Evolutionary conservation across 148 eudicot species (phyloP), one percentile per base, ranked within the genome.

Genomic region (Rheum nobile): DNA sequence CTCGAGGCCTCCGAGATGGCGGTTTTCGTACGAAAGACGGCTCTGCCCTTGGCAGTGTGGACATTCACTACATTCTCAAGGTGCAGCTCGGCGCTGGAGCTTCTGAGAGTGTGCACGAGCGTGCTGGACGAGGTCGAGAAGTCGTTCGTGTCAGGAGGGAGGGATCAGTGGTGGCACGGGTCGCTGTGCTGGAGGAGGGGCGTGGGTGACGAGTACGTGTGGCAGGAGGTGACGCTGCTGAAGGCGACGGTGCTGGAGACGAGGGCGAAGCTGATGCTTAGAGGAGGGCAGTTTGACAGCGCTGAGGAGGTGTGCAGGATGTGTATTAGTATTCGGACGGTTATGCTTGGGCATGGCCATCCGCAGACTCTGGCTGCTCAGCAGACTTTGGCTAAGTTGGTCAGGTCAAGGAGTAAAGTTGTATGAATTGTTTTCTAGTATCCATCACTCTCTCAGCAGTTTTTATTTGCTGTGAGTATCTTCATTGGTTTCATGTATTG

Each of bases 251-350:
- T 92, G 79, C 78, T 92, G 71, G 97, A 90, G 83, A 90, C 93
- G 16, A 83, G 97, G 75, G 91, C 96, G 1, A 90, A 87, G 78
- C 71, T 92, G 82, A 74, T 92, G 83, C 77, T 92, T 24, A 80
- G 96, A 78, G 97, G 97, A 17, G 96, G 92, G 52, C 82, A 85
- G 80, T 90, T 92, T 54, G 91, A 90, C 52, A 82, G 88, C 41
- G 96, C 91, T 1, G 97, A 92, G 80, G 96, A 92, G 78, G 80
- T 90, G 6, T 92, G 97, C 74, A 83, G 97, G 57, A 90, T 91
- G 71, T 90, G 96, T 75, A 86, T 92, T 8, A 92, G 97, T 68
- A 92, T 92, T 63, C 87, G 97, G 82, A 92, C 97, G 11, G 97
- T 92, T 48, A 88, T 92, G 97, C 65, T 92, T 47, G 97, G 97